Base-by-base conservation (phyloP, 176 grass and related monocot genomes). In the Urochloa ruziziensis region DNA sequence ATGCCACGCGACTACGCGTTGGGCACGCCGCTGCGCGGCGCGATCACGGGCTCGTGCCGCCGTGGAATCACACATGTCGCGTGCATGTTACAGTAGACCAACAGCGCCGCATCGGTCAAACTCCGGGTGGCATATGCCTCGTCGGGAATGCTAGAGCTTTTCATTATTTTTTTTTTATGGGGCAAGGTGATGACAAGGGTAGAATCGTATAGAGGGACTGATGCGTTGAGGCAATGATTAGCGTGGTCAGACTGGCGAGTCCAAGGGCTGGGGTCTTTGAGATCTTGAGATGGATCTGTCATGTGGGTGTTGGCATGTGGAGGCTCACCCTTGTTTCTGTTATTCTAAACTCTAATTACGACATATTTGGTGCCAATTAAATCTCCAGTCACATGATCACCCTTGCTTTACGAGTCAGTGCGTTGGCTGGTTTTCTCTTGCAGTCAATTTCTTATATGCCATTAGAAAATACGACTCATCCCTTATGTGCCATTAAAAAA, bases 261-360 rank as follows among this genome's bases (percentile, higher is more conserved):
- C 52, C 51, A 78, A 70, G 47, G 7, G 36, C 5, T 44, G 5
- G 27, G 54, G 13, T 7, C 6, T 34, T 29, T 4, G 27, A 46
- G 62, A 58, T 60, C 51, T 48, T 18, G 74, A 19, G 13, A 49
- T 36, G 37, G 14, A 7, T 25, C 21, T 49, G 30, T 10, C 42
- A 48, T 62, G 77, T 64, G 59, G 76, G 7, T 6, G 27, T 15
- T 23, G 53, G 8, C 83, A 69, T 69, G 83, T 85, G 49, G 62
- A 35, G 19, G 78, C 67, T 67, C 62, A 23, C 2, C 32, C 10
- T 19, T 48, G 24, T 3, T 23, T 46, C n/a, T n/a, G n/a, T 10
- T 69, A 24, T 21, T 34, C 28, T 19, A n/a, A 63, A 25, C 1
- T 36, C 28, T 25, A 58, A 12, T 70, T 15, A 21, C 83, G 71